These are phyloP conservation scores for Scheffersomyces stipitis DNA, from an alignment of 805 yeast genomes.

Conservation along the genomic window DNA sequence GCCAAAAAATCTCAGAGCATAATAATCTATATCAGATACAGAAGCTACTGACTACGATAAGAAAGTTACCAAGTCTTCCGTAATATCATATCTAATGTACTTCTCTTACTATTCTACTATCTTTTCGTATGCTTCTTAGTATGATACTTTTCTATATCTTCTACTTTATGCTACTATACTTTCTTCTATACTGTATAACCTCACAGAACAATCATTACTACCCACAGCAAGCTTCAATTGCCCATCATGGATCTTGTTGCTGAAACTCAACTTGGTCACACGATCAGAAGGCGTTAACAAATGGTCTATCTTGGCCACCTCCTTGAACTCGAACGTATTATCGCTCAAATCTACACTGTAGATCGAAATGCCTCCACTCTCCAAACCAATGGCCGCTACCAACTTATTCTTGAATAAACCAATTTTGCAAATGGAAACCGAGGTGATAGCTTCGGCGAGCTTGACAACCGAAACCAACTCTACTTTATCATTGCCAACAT, in stretches of 20 bases:
- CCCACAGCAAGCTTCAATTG: constrained; percentile 53
- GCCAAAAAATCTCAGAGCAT: too few species aligned
- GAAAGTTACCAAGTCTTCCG: too few species aligned
- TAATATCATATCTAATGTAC: too few species aligned
- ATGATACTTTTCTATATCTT: too few species aligned
- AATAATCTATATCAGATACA: too few species aligned
- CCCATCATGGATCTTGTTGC: constrained; percentile 23
- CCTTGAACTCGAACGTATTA: constrained; percentile 20
- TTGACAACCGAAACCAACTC: constrained; percentile 42
- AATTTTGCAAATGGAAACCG: constrained; percentile 51
- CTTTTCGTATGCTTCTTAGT: too few species aligned
- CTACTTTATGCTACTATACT: too few species aligned
- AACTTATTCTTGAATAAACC: constrained; percentile 24
- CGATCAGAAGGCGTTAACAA: constrained; percentile 58
- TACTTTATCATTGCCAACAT: constrained; percentile 38
- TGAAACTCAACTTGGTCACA: constrained; percentile 62
- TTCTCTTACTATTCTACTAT: too few species aligned
- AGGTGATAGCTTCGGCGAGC: constrained; percentile 60
- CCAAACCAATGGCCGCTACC: constrained; percentile 65
- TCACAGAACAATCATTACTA: constrained; percentile 63
- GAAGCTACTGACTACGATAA: too few species aligned
- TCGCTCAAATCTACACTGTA: constrained; percentile 33
- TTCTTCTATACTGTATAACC: constrained; percentile 33
- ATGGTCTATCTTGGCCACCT: constrained; percentile 33
- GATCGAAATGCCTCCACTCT: constrained; percentile 58